A percentile compares a stretch with the other conserved stretches of the same genome.
These are phyloP conservation scores for Alternaria tenuissima DNA, from an alignment of 2,329 filamentous ascomycete species.

Conservation along the genomic window DNA sequence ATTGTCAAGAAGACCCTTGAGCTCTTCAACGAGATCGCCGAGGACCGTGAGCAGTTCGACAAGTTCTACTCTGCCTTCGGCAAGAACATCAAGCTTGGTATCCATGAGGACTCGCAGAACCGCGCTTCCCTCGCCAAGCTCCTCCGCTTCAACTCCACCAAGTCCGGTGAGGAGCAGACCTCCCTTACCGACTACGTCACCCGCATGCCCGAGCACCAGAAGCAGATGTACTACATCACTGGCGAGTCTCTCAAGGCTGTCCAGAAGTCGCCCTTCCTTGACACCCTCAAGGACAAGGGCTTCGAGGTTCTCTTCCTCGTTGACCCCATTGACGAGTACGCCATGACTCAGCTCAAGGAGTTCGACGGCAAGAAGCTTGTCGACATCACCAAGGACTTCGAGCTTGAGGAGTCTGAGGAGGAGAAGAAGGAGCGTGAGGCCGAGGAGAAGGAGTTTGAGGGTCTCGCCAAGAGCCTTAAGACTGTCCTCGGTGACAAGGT, in stretches of 20 bases:
- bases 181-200: slow-evolving; percentile 98
- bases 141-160: slow-evolving; percentile 98
- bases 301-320: slow-evolving; percentile 99
- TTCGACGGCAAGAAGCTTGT: slow-evolving; percentile 99
- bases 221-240: slow-evolving; percentile 99
- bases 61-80: slow-evolving; percentile 99
- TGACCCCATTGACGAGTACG: slow-evolving; percentile 99
- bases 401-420: slow-evolving; percentile 99
- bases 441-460: slow-evolving; percentile 98
- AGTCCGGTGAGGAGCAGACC: slow-evolving; percentile 94
- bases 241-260: slow-evolving; percentile 99
- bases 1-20: slow-evolving; percentile 99
- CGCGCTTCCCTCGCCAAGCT: slow-evolving; percentile 92
- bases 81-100: slow-evolving; percentile 99
- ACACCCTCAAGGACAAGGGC: slow-evolving; percentile 97
- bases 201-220: slow-evolving; percentile 99
- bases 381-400: slow-evolving; percentile 99
- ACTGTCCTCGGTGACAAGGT: slow-evolving; percentile 99
- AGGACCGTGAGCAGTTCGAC: slow-evolving; percentile 99
- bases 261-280: slow-evolving; percentile 97
- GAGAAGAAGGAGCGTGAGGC: slow-evolving; percentile 96
- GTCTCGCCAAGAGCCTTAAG: slow-evolving; percentile 95
- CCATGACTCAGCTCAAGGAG: slow-evolving; percentile 99
- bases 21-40: slow-evolving; percentile 98
- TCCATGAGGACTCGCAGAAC: slow-evolving; percentile 99